Conservation (phyloP, 2,329 filamentous ascomycete genomes). For the Ascosphaera pollenicola region DNA sequence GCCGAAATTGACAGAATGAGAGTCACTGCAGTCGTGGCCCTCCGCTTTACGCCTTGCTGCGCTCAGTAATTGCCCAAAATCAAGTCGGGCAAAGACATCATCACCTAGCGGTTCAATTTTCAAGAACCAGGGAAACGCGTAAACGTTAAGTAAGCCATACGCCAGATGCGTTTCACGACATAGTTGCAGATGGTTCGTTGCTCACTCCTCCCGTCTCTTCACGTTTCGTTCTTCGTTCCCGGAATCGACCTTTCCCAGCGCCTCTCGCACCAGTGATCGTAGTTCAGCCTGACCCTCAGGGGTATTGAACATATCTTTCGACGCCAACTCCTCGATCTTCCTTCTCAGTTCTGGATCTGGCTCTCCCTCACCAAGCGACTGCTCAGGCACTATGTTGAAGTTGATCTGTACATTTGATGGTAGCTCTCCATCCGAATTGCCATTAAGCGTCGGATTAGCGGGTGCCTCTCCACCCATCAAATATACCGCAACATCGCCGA, state of each 20-base stretch:
- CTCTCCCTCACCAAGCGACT: constrained; percentile 28
- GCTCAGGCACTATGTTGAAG: constrained; percentile 48
- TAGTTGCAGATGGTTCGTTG: too few species aligned
- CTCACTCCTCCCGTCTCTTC: constrained; percentile 37
- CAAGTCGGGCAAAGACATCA: too few species aligned
- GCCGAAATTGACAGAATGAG: too few species aligned
- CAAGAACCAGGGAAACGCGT: too few species aligned
- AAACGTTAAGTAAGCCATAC: too few species aligned
- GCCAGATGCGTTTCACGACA: too few species aligned
- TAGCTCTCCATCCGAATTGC: constrained; percentile 20
- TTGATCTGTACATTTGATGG: constrained; percentile 61
- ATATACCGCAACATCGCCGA: constrained; percentile 52
- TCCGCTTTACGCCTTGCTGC: too few species aligned
- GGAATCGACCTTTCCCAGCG: constrained; percentile 43
- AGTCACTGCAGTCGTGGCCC: too few species aligned
- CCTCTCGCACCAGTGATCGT: constrained; percentile 58
- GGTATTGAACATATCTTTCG: constrained; percentile 61
- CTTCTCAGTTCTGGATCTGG: constrained; percentile 60
- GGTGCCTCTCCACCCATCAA: constrained; percentile 25
- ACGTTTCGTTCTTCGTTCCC: constrained; percentile 40
- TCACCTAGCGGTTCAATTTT: too few species aligned
- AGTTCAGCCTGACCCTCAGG: constrained; percentile 61
- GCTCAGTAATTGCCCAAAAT: too few species aligned
- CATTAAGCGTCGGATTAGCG: constrained; percentile 7
- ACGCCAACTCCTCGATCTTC: constrained; percentile 73